Evolutionary conservation across 2,329 filamentous ascomycete species (phyloP), one percentile per base, ranked within the genome.

Genomic region (Coleophoma cylindrospora): DNA sequence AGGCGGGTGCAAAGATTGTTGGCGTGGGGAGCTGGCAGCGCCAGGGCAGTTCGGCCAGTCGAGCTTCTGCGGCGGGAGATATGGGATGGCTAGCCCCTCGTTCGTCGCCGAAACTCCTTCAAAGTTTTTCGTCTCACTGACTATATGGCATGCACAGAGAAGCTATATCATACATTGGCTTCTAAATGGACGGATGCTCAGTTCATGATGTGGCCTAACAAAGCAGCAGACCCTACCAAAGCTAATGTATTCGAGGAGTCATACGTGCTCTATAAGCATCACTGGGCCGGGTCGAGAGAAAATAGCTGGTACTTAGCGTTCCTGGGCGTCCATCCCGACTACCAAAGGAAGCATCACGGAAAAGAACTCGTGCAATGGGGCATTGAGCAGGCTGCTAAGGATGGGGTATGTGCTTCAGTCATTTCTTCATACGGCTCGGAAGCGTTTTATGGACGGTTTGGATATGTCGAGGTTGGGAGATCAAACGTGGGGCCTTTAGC

Each of bases 361-460:
- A 62, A 60, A 5, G 55, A 55, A 21, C 63, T 76, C 8, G 70
- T 73, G 11, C 49, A 59, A 21, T 74, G 70, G 70, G 73, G 73
- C 0, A 54, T 75, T 0, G 58, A 68, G 1, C 56, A 61, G 34
- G 68, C 70, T 1, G 54, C 64, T 41, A 48, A 59, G 12, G 70
- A 73, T 11, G 61, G 60, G 0, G 54, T 74, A n/a, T 62, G 63
- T 50, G 65, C 71, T 21, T 70, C 66, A 17, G 68, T 75, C 0
- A 60, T 71, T 14, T 63, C 65, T 40, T 66, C 68, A 4, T 56
- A 65, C 4, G 67, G 64, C 2, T 73, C 66, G 17, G 69, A 73
- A 17, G 57, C 46, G 0, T 76, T 75, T 49, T 75, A 73, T 33
- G 50, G 37, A n/a, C 50, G 21, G 34, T 50, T 50, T 43, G 54